Base-by-base conservation (phyloP, 441 rosid genomes). In the Bruguiera hainesii region DNA sequence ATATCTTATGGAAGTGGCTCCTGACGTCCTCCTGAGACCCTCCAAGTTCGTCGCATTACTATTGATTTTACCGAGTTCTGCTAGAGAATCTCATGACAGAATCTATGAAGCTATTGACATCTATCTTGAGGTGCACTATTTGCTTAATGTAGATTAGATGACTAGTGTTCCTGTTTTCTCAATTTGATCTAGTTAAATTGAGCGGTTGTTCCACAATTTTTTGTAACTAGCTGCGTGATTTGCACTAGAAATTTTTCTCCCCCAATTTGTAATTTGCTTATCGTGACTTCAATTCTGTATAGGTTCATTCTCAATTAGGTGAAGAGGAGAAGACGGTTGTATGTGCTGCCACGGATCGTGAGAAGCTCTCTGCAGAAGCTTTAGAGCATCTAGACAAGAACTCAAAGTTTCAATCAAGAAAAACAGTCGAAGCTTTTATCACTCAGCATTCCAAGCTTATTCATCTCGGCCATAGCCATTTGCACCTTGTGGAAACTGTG, bases 31-130 rank as follows among this genome's bases (percentile, higher is more conserved):
- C 39, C 71, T 88, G 53, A 74, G 64, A 35, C 77, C 84, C 21
- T 57, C 70, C 28, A 76, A 67, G 61, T 88, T 85, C 57, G 62
- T 73, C 51, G 81, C 74, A 35, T 69, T 85, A 20, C 59, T 78
- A 60, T 35, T 55, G 61, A 61, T 67, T 61, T 42, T 88, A 58
- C 90, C 89, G 0, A 83, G 78, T 69, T 64, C 70, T 66, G 79
- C 82, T 31, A 81, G 87, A 75, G 74, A 76, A 51, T 84, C 79
- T 50, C 71, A 66, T 39, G 85, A 84, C 55, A 60, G 25, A 56
- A 75, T 84, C 63, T 84, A 81, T 74, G 78, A 66, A 10, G 81
- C 89, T 71, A 82, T 84, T 23, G 87, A 82, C 70, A 71, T 84
- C 58, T 88, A 82, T 66, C 53, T 84, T 48, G 68, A 85, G 87